phyloP scores from a whole-genome alignment of 257 asterid genomes.

The Mentha longifolia region DNA sequence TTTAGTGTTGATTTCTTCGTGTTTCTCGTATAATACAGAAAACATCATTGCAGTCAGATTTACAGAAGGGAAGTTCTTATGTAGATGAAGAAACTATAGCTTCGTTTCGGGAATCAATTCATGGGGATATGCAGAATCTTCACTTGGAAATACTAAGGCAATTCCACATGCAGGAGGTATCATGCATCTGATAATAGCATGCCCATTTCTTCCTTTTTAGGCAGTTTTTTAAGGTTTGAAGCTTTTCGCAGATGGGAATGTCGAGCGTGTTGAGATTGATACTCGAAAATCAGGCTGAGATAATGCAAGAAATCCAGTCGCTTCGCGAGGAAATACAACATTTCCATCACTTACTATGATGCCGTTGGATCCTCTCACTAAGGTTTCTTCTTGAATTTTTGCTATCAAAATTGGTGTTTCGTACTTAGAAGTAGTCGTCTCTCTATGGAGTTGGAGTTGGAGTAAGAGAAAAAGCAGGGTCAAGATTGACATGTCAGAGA shows the following conservation, averaged over 20 bases:
- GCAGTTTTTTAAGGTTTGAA: conserved; percentile 16
- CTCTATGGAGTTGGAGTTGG: no score
- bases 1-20: not conserved
- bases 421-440: not conserved
- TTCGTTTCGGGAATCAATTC: conserved; percentile 78
- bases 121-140: conserved; percentile 87
- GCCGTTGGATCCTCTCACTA: not conserved
- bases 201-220: not conserved
- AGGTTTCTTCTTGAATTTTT: not conserved
- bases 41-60: conserved; percentile 45
- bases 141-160: conserved; percentile 86
- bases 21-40: conserved; percentile 38
- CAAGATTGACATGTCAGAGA: no score
- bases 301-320: conserved; percentile 75
- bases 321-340: conserved; percentile 74
- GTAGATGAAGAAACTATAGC: conserved; percentile 81
- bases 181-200: not conserved
- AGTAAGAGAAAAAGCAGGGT: no score
- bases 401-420: not conserved
- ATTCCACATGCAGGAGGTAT: conserved; percentile 90
- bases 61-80: conserved; percentile 64
- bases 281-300: conserved; percentile 81
- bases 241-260: conserved; percentile 66
- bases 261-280: conserved; percentile 58
- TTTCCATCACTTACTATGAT: conserved; percentile 62